A percentile compares a stretch with the other conserved stretches of the same genome.
phyloP scores from a whole-genome alignment of 176 grass and related monocot species.

The Oryza meridionalis region DNA sequence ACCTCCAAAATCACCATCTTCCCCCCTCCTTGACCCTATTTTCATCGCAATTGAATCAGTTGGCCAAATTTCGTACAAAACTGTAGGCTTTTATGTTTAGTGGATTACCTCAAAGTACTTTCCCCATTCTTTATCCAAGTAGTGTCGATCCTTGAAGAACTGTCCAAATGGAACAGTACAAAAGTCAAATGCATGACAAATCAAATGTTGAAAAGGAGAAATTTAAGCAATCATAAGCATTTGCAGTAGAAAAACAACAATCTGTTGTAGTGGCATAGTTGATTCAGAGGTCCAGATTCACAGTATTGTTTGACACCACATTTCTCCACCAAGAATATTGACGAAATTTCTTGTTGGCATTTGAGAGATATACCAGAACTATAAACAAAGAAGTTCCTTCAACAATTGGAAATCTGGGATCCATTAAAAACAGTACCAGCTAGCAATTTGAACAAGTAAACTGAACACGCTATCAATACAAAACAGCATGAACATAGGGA shows the following conservation, averaged over 20 bases:
- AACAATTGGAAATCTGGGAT: background rate
- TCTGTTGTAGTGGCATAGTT: background rate
- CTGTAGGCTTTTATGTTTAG: constrained; percentile 34
- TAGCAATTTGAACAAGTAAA: background rate
- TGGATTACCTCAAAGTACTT: constrained; percentile 65
- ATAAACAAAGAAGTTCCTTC: background rate
- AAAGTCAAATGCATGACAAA: constrained; percentile 12
- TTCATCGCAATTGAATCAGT: constrained; percentile 21
- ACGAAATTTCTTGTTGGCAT: background rate
- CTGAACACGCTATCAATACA: background rate
- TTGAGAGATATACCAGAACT: background rate
- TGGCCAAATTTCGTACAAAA: background rate
- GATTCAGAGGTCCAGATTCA: background rate
- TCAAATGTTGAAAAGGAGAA: background rate
- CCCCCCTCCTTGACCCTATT: constrained; percentile 42
- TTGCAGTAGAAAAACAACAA: constrained; percentile 2
- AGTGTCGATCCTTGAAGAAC: constrained; percentile 99
- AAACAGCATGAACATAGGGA: background rate
- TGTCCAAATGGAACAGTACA: constrained; percentile 35
- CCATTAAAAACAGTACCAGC: too few relatives aligned
- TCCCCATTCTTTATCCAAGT: constrained; percentile 98
- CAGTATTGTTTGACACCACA: background rate
- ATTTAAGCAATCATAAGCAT: background rate
- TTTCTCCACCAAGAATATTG: background rate
- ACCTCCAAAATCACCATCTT: constrained; percentile 86